Conservation (phyloP, 73 alveolate genomes). For the Breviolum minutum region DNA sequence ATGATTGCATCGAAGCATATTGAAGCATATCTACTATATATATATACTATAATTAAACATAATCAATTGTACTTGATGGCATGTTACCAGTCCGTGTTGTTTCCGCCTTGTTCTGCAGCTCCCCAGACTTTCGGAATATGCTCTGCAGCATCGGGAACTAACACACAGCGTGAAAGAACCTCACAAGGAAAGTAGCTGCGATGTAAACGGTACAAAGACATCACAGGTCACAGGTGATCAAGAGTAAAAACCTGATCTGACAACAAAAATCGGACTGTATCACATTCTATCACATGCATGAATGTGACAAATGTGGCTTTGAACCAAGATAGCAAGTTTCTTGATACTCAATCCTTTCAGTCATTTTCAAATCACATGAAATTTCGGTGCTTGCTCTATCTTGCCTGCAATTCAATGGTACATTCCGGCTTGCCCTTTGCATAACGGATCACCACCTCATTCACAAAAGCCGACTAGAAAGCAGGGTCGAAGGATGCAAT, state of each 20-base stretch:
- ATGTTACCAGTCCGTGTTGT: neutral
- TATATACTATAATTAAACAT: neutral
- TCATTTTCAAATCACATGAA: neutral
- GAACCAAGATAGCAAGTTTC: neutral
- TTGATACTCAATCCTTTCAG: neutral
- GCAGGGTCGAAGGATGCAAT: neutral
- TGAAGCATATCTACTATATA: neutral
- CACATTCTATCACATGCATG: too few relatives aligned
- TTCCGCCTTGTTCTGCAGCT: slow-evolving; percentile 57
- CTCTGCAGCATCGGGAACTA: slow-evolving; percentile 62
- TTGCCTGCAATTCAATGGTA: slow-evolving; percentile 55
- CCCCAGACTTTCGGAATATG: slow-evolving; percentile 59
- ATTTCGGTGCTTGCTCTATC: neutral
- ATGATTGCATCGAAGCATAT: neutral
- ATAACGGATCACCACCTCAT: slow-evolving; percentile 58
- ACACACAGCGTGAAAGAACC: slow-evolving; percentile 56
- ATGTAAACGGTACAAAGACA: neutral
- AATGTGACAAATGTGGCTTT: neutral
- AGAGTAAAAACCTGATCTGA: too few relatives aligned
- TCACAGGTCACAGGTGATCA: too few relatives aligned
- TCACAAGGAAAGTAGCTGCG: neutral
- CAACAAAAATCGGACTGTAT: too few relatives aligned
- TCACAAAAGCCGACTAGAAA: neutral
- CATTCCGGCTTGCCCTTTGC: slow-evolving; percentile 76
- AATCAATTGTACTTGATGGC: neutral